Evolutionary conservation across 352 stramenopile species (phyloP), one percentile per base, ranked within the genome.

Genomic region (Globisporangium apiculatum): DNA sequence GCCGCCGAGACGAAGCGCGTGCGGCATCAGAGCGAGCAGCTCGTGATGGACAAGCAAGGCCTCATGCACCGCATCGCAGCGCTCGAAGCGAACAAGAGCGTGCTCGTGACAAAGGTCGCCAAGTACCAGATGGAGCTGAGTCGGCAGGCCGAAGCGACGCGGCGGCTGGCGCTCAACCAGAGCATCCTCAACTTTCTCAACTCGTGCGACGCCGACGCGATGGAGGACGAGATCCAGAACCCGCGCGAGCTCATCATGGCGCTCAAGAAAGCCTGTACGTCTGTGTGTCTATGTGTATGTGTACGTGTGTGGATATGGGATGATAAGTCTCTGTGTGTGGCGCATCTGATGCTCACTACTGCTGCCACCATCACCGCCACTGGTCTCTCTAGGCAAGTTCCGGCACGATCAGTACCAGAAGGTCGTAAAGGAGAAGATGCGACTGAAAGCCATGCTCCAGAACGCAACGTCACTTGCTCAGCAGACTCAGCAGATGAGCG

Each of bases 391-490:
- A 69, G 63, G 64, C 55, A 77, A 80, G 47, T 92, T 90, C 55
- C 77, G 82, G 5, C 79, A 89, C 58, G 80, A 92, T 43, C 82
- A 92, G 73, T 92, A 90, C 55, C 69, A 89, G 55, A 90, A 92
- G 57, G 82, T 77, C 11, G 76, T 92, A 40, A 87, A 87, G 54
- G 82, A 92, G 48, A 92, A 92, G 55, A 67, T 60, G 51, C 75
- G 73, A 14, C 70, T 92, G 45, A 89, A 89, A 64, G 67, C 79
- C 10, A 82, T 89, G 72, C 64, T 91, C 14, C 68, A 76, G 65
- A 77, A 58, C 50, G 43, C 40, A 37, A 12, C 64, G 9, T 67
- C 76, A 53, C 50, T 55, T 17, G 58, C 56, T 42, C 52, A 54
- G 49, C 12, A 51, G 38, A 18, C 54, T 53, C 61, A 48, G 55